Evolutionary conservation across 768 basidiomycete genomes (phyloP), one percentile per base, ranked within the genome.

Genomic region (Leccinum boreale): DNA sequence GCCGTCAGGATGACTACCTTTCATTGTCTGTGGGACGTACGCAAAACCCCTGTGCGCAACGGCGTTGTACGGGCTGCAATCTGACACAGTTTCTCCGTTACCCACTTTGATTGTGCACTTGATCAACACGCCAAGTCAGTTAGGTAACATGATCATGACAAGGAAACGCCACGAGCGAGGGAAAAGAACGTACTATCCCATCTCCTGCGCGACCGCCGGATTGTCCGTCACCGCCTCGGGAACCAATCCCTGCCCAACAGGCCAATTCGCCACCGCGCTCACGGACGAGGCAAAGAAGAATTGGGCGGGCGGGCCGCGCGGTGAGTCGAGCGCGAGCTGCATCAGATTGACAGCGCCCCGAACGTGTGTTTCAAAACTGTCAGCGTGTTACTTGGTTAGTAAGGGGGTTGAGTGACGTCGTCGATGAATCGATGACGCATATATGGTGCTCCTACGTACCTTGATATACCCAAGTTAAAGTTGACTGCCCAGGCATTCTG

Each of bases 401-500:
- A 21, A 46, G 12, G 23, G 45, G 19, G 23, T 17, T n/a, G 19
- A 4, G 12, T 33, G 31, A 14, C 31, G 31, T 33, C 11, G 10
- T 31, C 31, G 31, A 44, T 11, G 10, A 44, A 31, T 31, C 4
- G 2, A 44, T 5, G 19, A 19, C 19, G 19, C 19, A 44, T 21
- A 19, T 44, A 5, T 44, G n/a, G 24, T 11, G 8, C 3, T 29
- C 24, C 19, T 35, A 50, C 57, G 4, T 50, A 58, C 68, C 70
- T 70, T 6, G 66, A 62, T 21, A 70, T 68, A 9, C 69, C 70
- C 39, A 83, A 68, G 52, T 74, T 77, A 59, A 85, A 84, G 65
- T 84, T 84, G 55, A 84, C 83, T 1, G 79, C 76, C 83, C 83
- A 84, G 9, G 81, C 81, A 52, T 79, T 82, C 79, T 80, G 52